Conservation (phyloP, 176 grass and related monocot genomes). For the Zea mays region DNA sequence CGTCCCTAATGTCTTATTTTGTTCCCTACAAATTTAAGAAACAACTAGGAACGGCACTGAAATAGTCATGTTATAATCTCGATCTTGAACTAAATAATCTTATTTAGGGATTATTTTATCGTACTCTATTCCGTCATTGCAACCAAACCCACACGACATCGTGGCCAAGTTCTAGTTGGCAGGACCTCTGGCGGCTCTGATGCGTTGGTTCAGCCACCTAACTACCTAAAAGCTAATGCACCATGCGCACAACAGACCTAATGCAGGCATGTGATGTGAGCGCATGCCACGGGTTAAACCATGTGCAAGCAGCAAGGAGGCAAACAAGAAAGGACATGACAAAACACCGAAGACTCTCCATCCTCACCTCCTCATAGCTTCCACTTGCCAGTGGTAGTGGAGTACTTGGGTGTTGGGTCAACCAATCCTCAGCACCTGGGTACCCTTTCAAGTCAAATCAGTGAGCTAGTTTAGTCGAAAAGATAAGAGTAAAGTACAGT, state of each 20-base stretch:
- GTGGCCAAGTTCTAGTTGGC: no score
- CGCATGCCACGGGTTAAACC: not conserved
- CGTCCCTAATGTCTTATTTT: no score
- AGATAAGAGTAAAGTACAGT: slow-evolving; percentile 4
- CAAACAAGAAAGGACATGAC: slow-evolving; percentile 30
- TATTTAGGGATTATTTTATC: no score
- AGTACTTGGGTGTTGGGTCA: slow-evolving; percentile 23
- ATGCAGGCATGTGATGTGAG: slow-evolving; percentile 4
- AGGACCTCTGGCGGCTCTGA: not conserved
- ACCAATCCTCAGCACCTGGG: slow-evolving; percentile 21
- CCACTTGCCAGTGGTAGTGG: not conserved
- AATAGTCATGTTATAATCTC: no score
- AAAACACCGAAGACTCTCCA: not conserved
- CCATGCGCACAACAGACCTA: not conserved
- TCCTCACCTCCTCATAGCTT: not conserved
- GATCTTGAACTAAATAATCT: no score
- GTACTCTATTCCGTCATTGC: no score
- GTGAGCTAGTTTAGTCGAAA: not conserved
- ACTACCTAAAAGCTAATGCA: slow-evolving; percentile 3
- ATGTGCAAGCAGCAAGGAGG: no score
- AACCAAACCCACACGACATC: not conserved
- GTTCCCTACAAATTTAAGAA: no score
- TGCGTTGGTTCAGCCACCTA: slow-evolving; percentile 5
- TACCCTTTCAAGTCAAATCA: slow-evolving; percentile 34
- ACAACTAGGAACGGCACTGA: no score